Base-by-base conservation (phyloP, 345 rosid species). In the Geranium brycei region DNA sequence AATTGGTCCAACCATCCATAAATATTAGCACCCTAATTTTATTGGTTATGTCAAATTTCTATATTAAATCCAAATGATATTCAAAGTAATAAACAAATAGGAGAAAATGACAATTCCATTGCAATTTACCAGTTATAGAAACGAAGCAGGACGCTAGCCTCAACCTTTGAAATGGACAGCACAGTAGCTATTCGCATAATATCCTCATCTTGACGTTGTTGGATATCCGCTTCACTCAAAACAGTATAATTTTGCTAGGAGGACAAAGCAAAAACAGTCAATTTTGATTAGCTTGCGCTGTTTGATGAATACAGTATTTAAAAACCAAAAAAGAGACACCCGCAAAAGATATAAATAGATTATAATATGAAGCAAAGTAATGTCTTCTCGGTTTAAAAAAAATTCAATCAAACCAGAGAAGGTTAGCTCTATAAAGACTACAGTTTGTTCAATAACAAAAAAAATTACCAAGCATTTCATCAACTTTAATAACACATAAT, bases 201-300 rank as follows among this genome's bases (percentile, higher is more conserved):
- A 59, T 85, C 95, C 64, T 89, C 88, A 62, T 85, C 89, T 72
- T 89, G 96, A 15, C 75, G 85, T 72, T 79, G 66, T 57, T 64
- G 70, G 19, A 89, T 85, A 81, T 85, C 96, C 56, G 68, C 82
- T 69, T 89, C 91, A 73, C 79, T 81, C 77, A 89, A 69, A 63
- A 87, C 68, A 5, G 82, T 79, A 72, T 71, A 89, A 59, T 75
- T 82, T 78, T 72, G 83, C 96, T 89, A 47, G 3, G 14, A 47
- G 3, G 53, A 47, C 12, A 11, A 47, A 47, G 15, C 53, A 72
- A 62, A 77, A 68, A 63, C 31, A 31, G 28, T 47, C 8, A 72
- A 13, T 12, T 47, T 47, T 11, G 14, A 11, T 47, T 13, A 47
- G 53, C 11, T 8, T 38, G 47, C 28, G 47, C 47, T 10, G 6